Conservation (phyloP, 176 grass and related monocot genomes). For the Raddia guianensis region DNA sequence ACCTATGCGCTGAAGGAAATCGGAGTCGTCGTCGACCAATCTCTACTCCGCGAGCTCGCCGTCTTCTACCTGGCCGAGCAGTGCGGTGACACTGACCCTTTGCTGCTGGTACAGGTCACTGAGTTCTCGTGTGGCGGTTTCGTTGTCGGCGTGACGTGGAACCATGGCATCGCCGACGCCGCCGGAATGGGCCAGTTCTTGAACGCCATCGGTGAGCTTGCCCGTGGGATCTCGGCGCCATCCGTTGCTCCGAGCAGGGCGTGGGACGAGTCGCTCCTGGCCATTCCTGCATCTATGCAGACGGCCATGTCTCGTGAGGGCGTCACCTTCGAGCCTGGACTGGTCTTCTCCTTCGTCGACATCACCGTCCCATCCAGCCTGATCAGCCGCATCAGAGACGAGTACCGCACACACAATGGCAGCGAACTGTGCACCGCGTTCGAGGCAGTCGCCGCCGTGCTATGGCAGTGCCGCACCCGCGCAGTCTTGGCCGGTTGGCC, state of each 20-base stretch:
- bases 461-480: slow-evolving; percentile 10
- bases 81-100: neutral
- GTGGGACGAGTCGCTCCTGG: neutral
- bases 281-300: too few relatives aligned
- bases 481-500: neutral
- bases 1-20: neutral
- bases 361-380: neutral
- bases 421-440: neutral
- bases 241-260: neutral
- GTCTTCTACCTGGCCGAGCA: neutral
- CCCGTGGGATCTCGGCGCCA: neutral
- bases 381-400: neutral
- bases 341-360: neutral
- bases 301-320: neutral
- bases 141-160: slow-evolving; percentile 9
- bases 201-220: slow-evolving; percentile 1
- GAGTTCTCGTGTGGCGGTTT: slow-evolving; percentile 15
- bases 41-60: neutral
- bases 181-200: neutral
- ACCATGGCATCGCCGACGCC: neutral
- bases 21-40: neutral
- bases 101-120: slow-evolving; percentile 19
- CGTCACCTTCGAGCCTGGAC: neutral
- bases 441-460: neutral
- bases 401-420: neutral